These are phyloP conservation scores for Rhizodiscina lignyota DNA, from an alignment of 495 filamentous ascomycete species.

Conservation along the genomic window DNA sequence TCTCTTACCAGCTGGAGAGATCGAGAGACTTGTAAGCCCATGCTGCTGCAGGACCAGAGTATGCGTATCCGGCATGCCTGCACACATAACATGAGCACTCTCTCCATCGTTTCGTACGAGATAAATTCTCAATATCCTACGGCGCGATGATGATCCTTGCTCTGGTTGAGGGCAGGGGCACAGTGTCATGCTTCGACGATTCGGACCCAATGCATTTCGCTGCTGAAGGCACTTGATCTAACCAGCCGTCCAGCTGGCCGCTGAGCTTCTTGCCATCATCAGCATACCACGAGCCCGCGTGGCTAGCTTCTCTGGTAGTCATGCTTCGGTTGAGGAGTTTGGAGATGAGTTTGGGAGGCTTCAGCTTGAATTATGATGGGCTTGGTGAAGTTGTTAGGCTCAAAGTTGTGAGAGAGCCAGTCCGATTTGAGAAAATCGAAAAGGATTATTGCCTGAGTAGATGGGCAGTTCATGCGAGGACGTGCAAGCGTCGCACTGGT, in stretches of 20 bases:
- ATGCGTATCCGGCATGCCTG: conserved; percentile 91
- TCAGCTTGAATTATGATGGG: not conserved
- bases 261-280: conserved; percentile 39
- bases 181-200: conserved; percentile 27
- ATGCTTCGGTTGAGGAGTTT: conserved; percentile 20
- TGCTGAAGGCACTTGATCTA: conserved; percentile 50
- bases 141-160: conserved; percentile 89
- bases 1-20: conserved; percentile 57
- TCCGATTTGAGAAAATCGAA: not conserved
- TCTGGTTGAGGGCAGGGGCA: conserved; percentile 49
- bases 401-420: not conserved
- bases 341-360: not conserved
- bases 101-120: conserved; percentile 1
- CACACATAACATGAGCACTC: conserved; percentile 1
- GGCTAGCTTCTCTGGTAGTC: conserved; percentile 47
- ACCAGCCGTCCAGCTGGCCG: conserved; percentile 60
- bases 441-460: not conserved
- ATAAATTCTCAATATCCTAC: conserved; percentile 35
- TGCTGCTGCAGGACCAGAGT: conserved; percentile 84
- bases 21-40: conserved; percentile 91
- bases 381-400: not conserved
- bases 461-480: not conserved
- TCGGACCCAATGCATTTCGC: conserved; percentile 26
- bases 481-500: not conserved
- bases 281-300: conserved; percentile 81